These are phyloP conservation scores for Trichosphaerium sp. DNA, from an alignment of 78 protist genomes.

Conservation along the genomic window DNA sequence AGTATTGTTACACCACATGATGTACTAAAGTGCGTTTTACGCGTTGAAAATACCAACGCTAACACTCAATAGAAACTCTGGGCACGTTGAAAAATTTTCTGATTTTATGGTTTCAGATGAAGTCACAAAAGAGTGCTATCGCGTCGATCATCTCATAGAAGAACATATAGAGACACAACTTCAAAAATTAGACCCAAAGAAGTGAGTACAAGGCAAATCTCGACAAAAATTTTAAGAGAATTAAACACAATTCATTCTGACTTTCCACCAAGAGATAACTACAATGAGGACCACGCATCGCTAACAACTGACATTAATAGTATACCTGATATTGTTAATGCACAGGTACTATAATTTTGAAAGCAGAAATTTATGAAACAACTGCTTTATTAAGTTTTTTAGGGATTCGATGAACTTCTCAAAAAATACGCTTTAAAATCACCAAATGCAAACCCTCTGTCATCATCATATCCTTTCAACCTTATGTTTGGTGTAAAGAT, in stretches of 20 bases:
- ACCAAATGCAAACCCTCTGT: conserved; percentile 73
- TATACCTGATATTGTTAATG: too few species aligned
- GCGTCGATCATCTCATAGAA: conserved; percentile 97
- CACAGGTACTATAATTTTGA: too few species aligned
- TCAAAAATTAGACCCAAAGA: too few species aligned
- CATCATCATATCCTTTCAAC: conserved; percentile 92
- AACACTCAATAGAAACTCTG: conserved; percentile 65
- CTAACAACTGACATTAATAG: too few species aligned
- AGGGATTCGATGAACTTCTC: conserved; percentile 71
- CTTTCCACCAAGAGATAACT: too few species aligned
- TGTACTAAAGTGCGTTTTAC: conserved; percentile 62
- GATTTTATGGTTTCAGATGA: conserved; percentile 93
- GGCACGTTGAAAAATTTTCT: conserved; percentile 93
- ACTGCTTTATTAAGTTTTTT: too few species aligned
- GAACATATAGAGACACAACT: too few species aligned
- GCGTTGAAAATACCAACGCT: not conserved
- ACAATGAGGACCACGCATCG: too few species aligned
- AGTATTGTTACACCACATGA: conserved; percentile 80
- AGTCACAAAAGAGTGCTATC: conserved; percentile 40
- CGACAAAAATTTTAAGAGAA: too few species aligned
- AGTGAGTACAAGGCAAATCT: too few species aligned
- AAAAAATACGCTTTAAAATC: conserved; percentile 49
- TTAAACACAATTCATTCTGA: too few species aligned
- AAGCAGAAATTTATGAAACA: too few species aligned
- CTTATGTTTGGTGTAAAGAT: conserved; percentile 95